phyloP scores from a whole-genome alignment of 2,329 filamentous ascomycete species.

The Venturia aucupariae region DNA sequence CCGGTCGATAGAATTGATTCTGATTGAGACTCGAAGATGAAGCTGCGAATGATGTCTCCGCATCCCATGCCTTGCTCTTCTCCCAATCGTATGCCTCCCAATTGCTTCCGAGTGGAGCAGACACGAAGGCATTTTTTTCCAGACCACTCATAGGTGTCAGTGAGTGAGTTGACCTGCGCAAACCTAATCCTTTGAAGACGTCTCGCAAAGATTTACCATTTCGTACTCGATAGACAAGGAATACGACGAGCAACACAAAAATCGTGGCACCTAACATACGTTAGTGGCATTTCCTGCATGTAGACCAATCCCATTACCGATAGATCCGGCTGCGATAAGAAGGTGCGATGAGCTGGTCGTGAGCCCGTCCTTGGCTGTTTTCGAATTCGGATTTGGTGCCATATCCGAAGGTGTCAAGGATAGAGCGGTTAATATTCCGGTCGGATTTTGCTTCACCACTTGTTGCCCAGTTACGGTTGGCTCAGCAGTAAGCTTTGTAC shows the following conservation, averaged over 20 bases:
- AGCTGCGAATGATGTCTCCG: slow-evolving; percentile 1
- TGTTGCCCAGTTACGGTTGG: background rate
- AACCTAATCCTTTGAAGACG: background rate
- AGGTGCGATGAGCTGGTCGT: slow-evolving; percentile 30
- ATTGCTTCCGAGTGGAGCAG: slow-evolving; percentile 1
- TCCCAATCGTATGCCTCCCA: slow-evolving; percentile 4
- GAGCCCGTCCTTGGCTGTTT: slow-evolving; percentile 20
- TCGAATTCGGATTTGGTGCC: slow-evolving; percentile 16
- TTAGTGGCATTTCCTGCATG: background rate
- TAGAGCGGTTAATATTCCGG: background rate
- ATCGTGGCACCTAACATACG: slow-evolving; percentile 28
- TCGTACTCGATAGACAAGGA: slow-evolving; percentile 29
- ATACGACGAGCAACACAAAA: slow-evolving; percentile 28
- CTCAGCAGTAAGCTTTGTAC: background rate
- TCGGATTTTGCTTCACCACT: background rate
- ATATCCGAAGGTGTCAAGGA: slow-evolving; percentile 17
- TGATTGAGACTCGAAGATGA: background rate
- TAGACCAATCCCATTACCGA: slow-evolving; percentile 21
- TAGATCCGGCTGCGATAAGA: slow-evolving; percentile 33
- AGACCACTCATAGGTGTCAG: background rate
- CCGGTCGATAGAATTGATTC: background rate
- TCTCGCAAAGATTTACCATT: background rate
- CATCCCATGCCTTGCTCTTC: slow-evolving; percentile 8
- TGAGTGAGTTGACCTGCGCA: background rate
- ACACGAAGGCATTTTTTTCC: background rate